phyloP scores from a whole-genome alignment of 768 basidiomycete genomes.

The Kwoniella bestiolae region DNA sequence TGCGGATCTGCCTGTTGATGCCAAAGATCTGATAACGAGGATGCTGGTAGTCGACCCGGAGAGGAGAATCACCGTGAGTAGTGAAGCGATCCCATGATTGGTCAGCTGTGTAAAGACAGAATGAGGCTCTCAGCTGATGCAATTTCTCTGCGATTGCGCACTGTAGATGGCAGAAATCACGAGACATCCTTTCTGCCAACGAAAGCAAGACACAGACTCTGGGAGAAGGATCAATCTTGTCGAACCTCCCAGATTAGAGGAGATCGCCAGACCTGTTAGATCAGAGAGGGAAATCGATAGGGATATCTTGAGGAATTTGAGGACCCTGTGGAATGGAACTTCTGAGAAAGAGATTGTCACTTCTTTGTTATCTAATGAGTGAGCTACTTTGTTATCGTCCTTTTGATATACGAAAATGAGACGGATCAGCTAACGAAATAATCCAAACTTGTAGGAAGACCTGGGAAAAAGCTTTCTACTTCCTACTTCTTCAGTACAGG shows the following conservation, averaged over 20 bases:
- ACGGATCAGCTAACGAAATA: neutral
- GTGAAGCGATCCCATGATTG: too few relatives aligned
- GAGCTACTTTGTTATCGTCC: slow-evolving; percentile 12
- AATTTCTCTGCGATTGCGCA: too few relatives aligned
- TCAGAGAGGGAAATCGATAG: slow-evolving; percentile 73
- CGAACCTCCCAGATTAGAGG: slow-evolving; percentile 68
- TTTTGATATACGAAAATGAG: neutral
- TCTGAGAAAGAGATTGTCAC: slow-evolving; percentile 52
- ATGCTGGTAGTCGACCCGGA: slow-evolving; percentile 89
- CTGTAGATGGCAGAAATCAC: slow-evolving; percentile 82
- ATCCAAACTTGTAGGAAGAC: slow-evolving; percentile 26
- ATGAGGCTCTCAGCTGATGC: too few relatives aligned
- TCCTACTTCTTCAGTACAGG: slow-evolving; percentile 75
- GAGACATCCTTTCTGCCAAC: slow-evolving; percentile 77
- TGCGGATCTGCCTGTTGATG: slow-evolving; percentile 74
- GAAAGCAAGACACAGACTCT: slow-evolving; percentile 58
- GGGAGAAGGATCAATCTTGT: slow-evolving; percentile 53
- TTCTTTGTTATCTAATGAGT: slow-evolving; percentile 43
- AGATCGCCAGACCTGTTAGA: slow-evolving; percentile 71
- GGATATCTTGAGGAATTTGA: slow-evolving; percentile 76
- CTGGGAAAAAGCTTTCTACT: slow-evolving; percentile 87
- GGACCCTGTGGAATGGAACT: slow-evolving; percentile 76
- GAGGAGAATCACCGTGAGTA: slow-evolving; percentile 73
- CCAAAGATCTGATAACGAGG: slow-evolving; percentile 76
- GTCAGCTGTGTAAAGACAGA: too few relatives aligned